Conservation (phyloP, 441 rosid genomes). For the Viola pubescens region DNA sequence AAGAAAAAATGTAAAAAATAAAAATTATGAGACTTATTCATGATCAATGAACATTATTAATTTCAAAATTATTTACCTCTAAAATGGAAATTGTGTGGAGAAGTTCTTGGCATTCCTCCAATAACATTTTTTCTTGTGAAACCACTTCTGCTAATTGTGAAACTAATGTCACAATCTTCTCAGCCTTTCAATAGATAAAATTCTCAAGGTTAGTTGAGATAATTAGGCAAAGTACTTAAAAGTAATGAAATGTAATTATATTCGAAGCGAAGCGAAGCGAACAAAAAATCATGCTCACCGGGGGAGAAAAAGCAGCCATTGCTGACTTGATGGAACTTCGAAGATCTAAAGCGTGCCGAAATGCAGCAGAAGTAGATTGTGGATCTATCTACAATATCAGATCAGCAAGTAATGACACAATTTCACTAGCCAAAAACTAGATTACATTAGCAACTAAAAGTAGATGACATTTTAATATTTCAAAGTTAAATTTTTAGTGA, state of each 20-base stretch:
- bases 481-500: too few relatives aligned
- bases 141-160: conserved; percentile 51
- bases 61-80: conserved; percentile 32
- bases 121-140: conserved; percentile 50
- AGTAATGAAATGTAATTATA: too few relatives aligned
- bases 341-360: conserved; percentile 45
- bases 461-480: background rate
- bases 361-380: conserved; percentile 28
- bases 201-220: background rate
- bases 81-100: conserved; percentile 34
- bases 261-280: too few relatives aligned
- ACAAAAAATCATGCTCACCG: conserved; percentile 27
- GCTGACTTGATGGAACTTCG: conserved; percentile 38
- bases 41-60: background rate
- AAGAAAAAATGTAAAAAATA: too few relatives aligned
- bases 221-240: too few relatives aligned
- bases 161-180: conserved; percentile 28
- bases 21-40: background rate
- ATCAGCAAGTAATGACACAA: conserved; percentile 8
- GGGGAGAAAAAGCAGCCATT: conserved; percentile 24
- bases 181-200: conserved; percentile 27
- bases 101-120: conserved; percentile 52
- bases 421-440: background rate
- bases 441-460: background rate
- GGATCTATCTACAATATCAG: conserved; percentile 36